Conservation (phyloP, 768 basidiomycete species). For the Leucogyrophana mollusca region DNA sequence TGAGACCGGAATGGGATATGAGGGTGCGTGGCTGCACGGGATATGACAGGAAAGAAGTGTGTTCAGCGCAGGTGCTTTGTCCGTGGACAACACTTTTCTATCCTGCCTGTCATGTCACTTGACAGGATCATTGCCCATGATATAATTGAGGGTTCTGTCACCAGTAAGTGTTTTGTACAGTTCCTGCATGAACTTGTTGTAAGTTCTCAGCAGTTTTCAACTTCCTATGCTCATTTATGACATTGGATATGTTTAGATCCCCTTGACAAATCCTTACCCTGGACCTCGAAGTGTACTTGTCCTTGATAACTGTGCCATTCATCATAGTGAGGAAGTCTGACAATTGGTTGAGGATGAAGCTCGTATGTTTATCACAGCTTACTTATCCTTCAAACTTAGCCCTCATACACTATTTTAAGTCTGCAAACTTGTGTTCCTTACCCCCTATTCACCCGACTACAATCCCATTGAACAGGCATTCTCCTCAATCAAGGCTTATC, state of each 20-base stretch:
- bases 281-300: slow-evolving; percentile 17
- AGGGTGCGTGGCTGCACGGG: too few relatives aligned
- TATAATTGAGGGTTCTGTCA: slow-evolving; percentile 15
- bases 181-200: slow-evolving; percentile 13
- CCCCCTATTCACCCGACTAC: slow-evolving; percentile 30
- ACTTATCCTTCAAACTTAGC: too few relatives aligned
- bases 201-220: neutral
- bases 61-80: slow-evolving; percentile 9
- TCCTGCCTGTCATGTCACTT: slow-evolving; percentile 16
- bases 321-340: slow-evolving; percentile 18
- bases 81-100: slow-evolving; percentile 6
- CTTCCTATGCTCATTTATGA: neutral
- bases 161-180: slow-evolving; percentile 2
- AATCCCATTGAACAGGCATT: slow-evolving; percentile 33
- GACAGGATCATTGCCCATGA: slow-evolving; percentile 15
- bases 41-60: neutral
- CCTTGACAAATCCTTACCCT: slow-evolving; percentile 11
- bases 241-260: slow-evolving; percentile 1
- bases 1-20: too few relatives aligned
- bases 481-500: slow-evolving; percentile 20
- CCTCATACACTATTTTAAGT: slow-evolving; percentile 7
- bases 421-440: slow-evolving; percentile 23
- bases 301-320: slow-evolving; percentile 25
- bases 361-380: neutral
- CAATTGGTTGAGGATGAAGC: slow-evolving; percentile 13